Evolutionary conservation across 2,329 filamentous ascomycete species (phyloP).

Genomic region (Ampelomyces quisqualis): DNA sequence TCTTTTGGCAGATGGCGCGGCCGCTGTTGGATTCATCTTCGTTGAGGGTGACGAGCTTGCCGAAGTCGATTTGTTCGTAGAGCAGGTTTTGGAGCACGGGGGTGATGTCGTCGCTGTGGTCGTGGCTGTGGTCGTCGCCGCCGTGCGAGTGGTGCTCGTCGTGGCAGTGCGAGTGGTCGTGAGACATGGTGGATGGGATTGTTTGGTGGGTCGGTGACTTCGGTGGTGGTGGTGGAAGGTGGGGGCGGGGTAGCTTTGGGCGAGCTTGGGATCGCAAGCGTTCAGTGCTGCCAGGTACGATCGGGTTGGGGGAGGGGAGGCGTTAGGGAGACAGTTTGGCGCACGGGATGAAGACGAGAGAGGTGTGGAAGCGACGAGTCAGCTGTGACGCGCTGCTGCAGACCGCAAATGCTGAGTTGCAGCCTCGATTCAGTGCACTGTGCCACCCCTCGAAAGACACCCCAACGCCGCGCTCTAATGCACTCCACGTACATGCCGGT

Average conservation of each 20-base stretch:
- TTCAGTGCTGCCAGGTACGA: constrained; percentile 1
- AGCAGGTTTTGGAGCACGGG: constrained; percentile 88
- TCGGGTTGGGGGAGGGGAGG: neutral
- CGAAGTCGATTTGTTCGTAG: constrained; percentile 90
- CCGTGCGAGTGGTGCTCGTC: constrained; percentile 47
- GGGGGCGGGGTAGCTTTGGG: constrained; percentile 37
- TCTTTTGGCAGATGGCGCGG: constrained; percentile 78
- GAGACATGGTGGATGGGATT: constrained; percentile 30
- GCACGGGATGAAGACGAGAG: neutral
- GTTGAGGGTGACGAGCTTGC: constrained; percentile 80
- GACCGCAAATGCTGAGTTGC: constrained; percentile 2
- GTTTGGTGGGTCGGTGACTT: constrained; percentile 12
- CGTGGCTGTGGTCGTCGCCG: constrained; percentile 74
- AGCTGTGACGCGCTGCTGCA: constrained; percentile 7
- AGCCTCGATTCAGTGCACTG: neutral
- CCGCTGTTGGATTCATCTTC: constrained; percentile 70
- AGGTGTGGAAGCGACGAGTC: neutral
- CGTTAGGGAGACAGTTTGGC: neutral
- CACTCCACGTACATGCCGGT: constrained; percentile 14
- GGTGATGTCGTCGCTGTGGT: constrained; percentile 89
- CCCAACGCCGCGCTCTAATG: constrained; percentile 42
- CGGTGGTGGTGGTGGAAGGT: constrained; percentile 13
- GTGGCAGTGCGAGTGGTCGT: constrained; percentile 52
- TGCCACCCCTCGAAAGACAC: constrained; percentile 16
- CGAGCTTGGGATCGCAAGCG: constrained; percentile 4